Evolutionary conservation across 805 yeast species (phyloP), one percentile per base, ranked within the genome.

Genomic region (Candida hispaniensis): DNA sequence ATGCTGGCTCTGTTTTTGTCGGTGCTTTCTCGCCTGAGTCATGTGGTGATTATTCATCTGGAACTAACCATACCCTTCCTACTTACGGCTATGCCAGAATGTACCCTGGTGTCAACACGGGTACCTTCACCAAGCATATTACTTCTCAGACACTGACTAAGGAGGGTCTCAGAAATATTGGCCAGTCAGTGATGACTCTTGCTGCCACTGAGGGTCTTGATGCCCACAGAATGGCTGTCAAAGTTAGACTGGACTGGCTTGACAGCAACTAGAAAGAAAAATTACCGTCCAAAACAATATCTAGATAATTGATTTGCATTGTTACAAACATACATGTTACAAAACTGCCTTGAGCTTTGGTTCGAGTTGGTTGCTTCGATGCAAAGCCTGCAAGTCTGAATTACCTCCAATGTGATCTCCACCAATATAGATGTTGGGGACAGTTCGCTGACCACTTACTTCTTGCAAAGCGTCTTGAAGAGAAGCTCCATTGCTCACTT

Each of bases 71-170:
- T 63, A 91, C 99, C 0, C 69, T 91, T 49, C 99, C 99, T 41
- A 91, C 99, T 0, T 91, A 91, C 54, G 99, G 99, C 33, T 91
- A 88, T 53, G 97, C 99, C 26, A 78, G 85, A 63, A 93, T 83
- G 71, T 91, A 91, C 63, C 77, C 93, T 46, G 99, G 99, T 43
- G 96, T 86, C 39, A 91, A 91, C 63, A 91, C 97, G 14, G 76
- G 85, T 33, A 85, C 96, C 0, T 91, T 82, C 74, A 93, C 81
- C 59, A 91, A 91, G 60, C 85, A 80, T 61, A 79, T 91, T 51
- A 91, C 99, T 7, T 71, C 94, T 17, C 99, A 91, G 63, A 82
- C 78, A 51, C 82, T 91, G 20, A 77, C 85, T 1, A 73, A 79
- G 39, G 70, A 76, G 55, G 99, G 99, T 14, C 68, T 91, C 48